phyloP scores from a whole-genome alignment of 495 filamentous ascomycete species.

The Neurospora sp. region DNA sequence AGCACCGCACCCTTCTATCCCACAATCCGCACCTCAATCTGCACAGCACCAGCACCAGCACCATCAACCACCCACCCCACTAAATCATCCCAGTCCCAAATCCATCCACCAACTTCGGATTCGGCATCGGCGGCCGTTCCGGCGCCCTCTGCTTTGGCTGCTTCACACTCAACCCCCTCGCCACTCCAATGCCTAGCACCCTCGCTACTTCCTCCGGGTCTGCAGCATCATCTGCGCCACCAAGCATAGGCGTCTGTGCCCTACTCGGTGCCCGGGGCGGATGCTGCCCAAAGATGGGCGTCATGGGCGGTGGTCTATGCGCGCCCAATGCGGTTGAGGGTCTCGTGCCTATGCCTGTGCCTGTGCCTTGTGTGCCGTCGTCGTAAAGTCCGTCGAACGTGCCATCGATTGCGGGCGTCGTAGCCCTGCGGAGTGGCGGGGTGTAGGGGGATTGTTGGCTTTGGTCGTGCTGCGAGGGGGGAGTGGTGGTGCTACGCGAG shows the following conservation, averaged over 20 bases:
- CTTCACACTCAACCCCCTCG: conserved; percentile 20
- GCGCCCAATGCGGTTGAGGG: background rate
- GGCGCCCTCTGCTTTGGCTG: conserved; percentile 4
- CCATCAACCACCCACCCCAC: background rate
- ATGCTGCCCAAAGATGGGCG: background rate
- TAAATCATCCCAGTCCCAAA: conserved; percentile 21
- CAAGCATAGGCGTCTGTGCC: conserved; percentile 8
- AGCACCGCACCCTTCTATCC: background rate
- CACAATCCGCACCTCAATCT: background rate
- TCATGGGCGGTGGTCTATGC: background rate
- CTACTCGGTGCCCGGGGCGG: conserved; percentile 1
- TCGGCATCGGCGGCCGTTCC: background rate
- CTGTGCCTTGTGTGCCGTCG: background rate
- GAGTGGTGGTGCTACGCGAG: conserved; percentile 11
- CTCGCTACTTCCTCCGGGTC: background rate
- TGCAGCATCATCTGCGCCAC: background rate
- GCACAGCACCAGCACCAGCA: background rate
- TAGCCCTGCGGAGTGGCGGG: background rate
- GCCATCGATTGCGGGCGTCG: conserved; percentile 5
- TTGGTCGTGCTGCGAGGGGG: background rate
- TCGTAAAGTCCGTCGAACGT: background rate
- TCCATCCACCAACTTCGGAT: conserved; percentile 9
- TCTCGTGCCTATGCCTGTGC: background rate
- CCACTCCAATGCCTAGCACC: conserved; percentile 19
- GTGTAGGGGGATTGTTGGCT: conserved; percentile 16